A percentile compares a stretch with the other conserved stretches of the same genome.
Evolutionary conservation across 140 eudicot species (phyloP).

Genomic region (Flaveria floridana): DNA sequence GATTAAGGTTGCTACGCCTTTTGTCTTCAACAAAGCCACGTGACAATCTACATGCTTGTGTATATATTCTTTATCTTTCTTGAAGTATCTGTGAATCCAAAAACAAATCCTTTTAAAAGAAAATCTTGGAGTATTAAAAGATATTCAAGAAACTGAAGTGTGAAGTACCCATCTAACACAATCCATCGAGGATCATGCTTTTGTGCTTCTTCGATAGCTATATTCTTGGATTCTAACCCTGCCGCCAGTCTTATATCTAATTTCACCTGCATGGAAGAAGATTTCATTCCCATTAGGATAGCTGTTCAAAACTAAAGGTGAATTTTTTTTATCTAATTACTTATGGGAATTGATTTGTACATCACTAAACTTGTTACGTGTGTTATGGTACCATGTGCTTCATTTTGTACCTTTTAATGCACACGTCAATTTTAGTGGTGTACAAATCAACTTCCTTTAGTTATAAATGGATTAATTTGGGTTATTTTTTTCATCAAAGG

Average conservation of each 20-base stretch:
- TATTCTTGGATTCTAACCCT: conserved; percentile 43
- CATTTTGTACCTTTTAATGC: background rate
- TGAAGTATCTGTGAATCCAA: conserved; percentile 38
- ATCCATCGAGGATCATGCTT: conserved; percentile 53
- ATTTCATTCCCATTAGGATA: background rate
- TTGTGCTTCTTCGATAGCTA: conserved; percentile 47
- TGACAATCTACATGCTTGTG: conserved; percentile 48
- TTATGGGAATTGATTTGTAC: background rate
- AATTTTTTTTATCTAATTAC: background rate
- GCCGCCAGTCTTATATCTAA: conserved; percentile 51
- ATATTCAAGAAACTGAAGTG: conserved; percentile 5
- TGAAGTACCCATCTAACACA: conserved; percentile 47
- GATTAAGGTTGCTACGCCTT: conserved; percentile 48
- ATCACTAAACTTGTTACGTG: background rate
- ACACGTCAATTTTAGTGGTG: background rate
- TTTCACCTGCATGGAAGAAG: conserved; percentile 41
- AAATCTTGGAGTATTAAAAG: background rate
- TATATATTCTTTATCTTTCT: conserved; percentile 47
- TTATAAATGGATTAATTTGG: background rate
- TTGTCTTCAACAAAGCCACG: conserved; percentile 45
- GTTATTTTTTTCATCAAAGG: background rate
- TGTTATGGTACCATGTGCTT: background rate
- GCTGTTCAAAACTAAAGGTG: background rate
- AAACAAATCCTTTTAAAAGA: conserved; percentile 12
- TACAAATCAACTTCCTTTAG: background rate